phyloP scores from a whole-genome alignment of 495 filamentous ascomycete genomes.

The Aspergillus cristatus region DNA sequence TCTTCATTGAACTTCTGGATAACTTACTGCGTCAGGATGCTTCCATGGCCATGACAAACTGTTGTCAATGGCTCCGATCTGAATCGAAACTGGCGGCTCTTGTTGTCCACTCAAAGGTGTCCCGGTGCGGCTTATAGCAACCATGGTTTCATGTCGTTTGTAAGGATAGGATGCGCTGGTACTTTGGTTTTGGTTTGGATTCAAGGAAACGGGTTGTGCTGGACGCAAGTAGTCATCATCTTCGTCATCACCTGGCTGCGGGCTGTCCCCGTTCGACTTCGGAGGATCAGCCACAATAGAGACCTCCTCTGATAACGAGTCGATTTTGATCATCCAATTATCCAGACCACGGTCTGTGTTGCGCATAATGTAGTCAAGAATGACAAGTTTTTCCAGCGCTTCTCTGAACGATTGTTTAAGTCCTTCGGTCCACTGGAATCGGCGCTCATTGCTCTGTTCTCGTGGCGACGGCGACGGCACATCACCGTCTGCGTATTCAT shows the following conservation, averaged over 20 bases:
- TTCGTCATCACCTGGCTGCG: conserved; percentile 20
- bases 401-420: conserved; percentile 90
- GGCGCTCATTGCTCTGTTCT: conserved; percentile 40
- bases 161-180: conserved; percentile 57
- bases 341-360: conserved; percentile 96
- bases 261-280: conserved; percentile 41
- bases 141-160: conserved; percentile 74
- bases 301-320: conserved; percentile 71
- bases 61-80: conserved; percentile 93
- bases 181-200: conserved; percentile 31
- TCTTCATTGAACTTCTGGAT: not conserved
- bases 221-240: conserved; percentile 47
- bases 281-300: conserved; percentile 79
- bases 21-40: conserved; percentile 80
- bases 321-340: conserved; percentile 99
- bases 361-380: conserved; percentile 98
- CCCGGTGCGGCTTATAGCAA: conserved; percentile 54
- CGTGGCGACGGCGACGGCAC: conserved; percentile 32
- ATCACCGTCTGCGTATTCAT: conserved; percentile 44
- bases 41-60: conserved; percentile 99
- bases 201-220: conserved; percentile 46
- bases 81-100: conserved; percentile 50
- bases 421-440: conserved; percentile 79
- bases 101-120: conserved; percentile 40
- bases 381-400: conserved; percentile 93